Base-by-base conservation (phyloP, 441 rosid genomes). In the Manihot esculenta region DNA sequence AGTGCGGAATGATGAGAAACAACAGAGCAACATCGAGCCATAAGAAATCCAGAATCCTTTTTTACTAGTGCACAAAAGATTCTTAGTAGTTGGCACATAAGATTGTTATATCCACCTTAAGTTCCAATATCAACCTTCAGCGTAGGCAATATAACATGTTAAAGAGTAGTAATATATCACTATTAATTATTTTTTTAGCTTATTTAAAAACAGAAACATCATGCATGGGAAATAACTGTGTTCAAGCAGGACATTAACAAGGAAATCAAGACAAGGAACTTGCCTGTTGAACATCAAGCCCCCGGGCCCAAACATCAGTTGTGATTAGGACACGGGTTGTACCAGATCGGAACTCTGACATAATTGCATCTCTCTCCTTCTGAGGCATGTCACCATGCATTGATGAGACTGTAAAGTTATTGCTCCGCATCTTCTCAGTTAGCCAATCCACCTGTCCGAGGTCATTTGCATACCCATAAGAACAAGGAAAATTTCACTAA, bases 311-410 rank as follows among this genome's bases (percentile, higher is more conserved):
- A 70, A 92, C 97, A 86, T 94, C 99, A 41, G 99, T 94, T 8
- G 99, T 94, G 82, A 92, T 94, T 65, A 94, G 87, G 55, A 94
- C 98, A 62, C 97, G 92, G 14, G 96, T 94, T 35, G 86, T 86
- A 57, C 93, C 99, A 23, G 84, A 74, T 41, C 90, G 84, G 72
- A 94, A 94, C 74, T 94, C 92, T 18, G 62, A 74, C 97, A 94
- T 90, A 69, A 92, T 90, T 62, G 88, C 94, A 73, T 92, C 99
- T 84, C 97, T 89, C 66, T 94, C 99, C 79, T 78, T 92, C 78
- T 92, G 97, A 68, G 99, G 99, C 99, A 94, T 90, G 84, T 94
- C 99, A 2, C 97, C 97, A 58, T 94, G 99, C 97, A 94, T 94
- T 74, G 99, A 86, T 49, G 97, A 94, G 71, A 92, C 97, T 0